A percentile compares a stretch with the other conserved stretches of the same genome.
These are phyloP conservation scores for Lentinus tigrinus DNA, from an alignment of 768 basidiomycete species.

Conservation along the genomic window DNA sequence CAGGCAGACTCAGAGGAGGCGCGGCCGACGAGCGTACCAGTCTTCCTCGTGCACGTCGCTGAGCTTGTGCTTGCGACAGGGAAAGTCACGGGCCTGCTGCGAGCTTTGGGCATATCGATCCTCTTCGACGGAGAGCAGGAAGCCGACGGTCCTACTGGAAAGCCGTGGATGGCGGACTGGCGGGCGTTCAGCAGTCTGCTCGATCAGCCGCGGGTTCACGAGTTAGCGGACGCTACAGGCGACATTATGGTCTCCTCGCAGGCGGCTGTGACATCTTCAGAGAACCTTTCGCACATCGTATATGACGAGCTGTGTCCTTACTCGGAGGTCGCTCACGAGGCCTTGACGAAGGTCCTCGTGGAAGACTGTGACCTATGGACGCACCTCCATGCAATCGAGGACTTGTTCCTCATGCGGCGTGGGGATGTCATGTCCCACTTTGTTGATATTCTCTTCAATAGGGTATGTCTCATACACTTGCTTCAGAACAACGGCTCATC, in stretches of 20 bases:
- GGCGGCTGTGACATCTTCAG: slow-evolving; percentile 40
- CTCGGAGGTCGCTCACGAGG: slow-evolving; percentile 50
- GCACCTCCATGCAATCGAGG: slow-evolving; percentile 65
- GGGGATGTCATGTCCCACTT: slow-evolving; percentile 81
- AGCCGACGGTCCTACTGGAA: not conserved
- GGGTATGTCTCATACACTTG: slow-evolving; percentile 41
- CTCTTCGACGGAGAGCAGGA: slow-evolving; percentile 6
- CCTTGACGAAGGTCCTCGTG: slow-evolving; percentile 56
- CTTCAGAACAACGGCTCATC: too few species aligned
- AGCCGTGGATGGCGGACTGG: slow-evolving; percentile 23
- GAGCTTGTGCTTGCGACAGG: slow-evolving; percentile 63
- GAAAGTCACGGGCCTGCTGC: slow-evolving; percentile 74
- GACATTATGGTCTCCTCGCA: not conserved
- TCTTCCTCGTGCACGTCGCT: slow-evolving; percentile 62
- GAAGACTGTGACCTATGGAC: slow-evolving; percentile 65
- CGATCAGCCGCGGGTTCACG: not conserved
- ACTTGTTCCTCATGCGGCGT: slow-evolving; percentile 69
- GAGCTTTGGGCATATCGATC: slow-evolving; percentile 45
- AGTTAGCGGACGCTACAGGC: not conserved
- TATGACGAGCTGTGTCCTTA: slow-evolving; percentile 60
- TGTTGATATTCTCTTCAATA: slow-evolving; percentile 68
- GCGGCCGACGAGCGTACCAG: slow-evolving; percentile 38
- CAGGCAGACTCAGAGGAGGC: slow-evolving; percentile 21
- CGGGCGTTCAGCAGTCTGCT: slow-evolving; percentile 16
- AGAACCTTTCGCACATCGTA: slow-evolving; percentile 60